Evolutionary conservation across 2,329 filamentous ascomycete genomes (phyloP), one percentile per base, ranked within the genome.

Genomic region (Claviceps sp.): DNA sequence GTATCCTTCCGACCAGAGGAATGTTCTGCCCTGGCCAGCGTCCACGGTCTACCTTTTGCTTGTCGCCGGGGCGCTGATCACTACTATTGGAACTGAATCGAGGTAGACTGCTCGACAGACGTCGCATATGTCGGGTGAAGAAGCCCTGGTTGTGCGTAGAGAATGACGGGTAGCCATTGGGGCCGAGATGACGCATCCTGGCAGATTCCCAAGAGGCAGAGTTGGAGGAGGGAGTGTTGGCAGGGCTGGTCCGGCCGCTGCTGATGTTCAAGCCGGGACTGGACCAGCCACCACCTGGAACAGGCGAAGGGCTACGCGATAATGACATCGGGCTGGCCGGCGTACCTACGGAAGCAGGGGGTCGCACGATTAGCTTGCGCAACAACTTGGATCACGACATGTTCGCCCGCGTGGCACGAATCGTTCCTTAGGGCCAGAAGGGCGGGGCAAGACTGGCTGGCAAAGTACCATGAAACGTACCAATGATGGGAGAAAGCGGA

Each of bases 301-400:
- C 78, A 55, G 90, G 91, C 52, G 88, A 95, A 49, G 90, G 88
- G 64, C 88, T 94, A 69, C 88, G 82, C 59, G 89, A 93, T 56
- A 91, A 72, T 59, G 86, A 86, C 90, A 95, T 95, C 61, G 72
- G 69, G 58, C 68, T 62, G 60, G 70, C 74, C 44, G 80, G 76
- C 49, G 75, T 82, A 62, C 78, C 75, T 78, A 66, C 20, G 9
- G 26, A 66, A 40, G 36, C 36, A 54, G 29, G 37, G 37, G 23
- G n/a, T 42, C 23, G 7, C 26, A 46, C 47, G 39, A 26, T 51
- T 45, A 52, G 49, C 43, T 51, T 53, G 55, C 55, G 54, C 54
- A 42, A 55, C 55, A 52, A 49, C 23, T 51, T 52, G 51, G 45
- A 26, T 29, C 51, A 49, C 48, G 48, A 48, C 43, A 50, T 50